Evolutionary conservation across 768 basidiomycete genomes (phyloP).

Genomic region (Hericium erinaceus): DNA sequence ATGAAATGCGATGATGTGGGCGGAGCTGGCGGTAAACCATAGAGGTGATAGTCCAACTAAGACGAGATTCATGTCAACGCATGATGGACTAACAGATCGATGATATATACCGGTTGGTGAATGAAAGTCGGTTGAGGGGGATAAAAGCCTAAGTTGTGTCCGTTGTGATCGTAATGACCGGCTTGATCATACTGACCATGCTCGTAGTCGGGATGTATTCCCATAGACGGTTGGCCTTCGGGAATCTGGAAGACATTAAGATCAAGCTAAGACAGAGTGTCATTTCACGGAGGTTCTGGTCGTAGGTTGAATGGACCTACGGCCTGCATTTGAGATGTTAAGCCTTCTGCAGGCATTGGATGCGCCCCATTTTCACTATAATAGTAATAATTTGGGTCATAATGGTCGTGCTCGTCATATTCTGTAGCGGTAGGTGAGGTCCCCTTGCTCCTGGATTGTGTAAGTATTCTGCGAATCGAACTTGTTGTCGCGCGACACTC

Average conservation of each 20-base stretch:
- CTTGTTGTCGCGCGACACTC: not conserved
- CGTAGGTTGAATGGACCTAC: constrained; percentile 14
- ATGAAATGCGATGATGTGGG: constrained; percentile 68
- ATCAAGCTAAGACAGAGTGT: constrained; percentile 7
- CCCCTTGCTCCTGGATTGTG: constrained; percentile 5
- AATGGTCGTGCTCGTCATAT: constrained; percentile 22
- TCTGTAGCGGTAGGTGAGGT: constrained; percentile 15
- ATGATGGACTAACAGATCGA: not conserved
- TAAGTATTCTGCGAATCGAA: not conserved
- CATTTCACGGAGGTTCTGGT: constrained; percentile 13
- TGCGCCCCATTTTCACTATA: constrained; percentile 15
- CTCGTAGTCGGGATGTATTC: constrained; percentile 27
- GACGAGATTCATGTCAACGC: not conserved
- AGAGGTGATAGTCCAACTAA: constrained; percentile 90
- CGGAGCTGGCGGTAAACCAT: constrained; percentile 60
- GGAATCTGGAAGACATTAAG: constrained; percentile 16
- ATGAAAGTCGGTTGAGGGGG: constrained; percentile 37
- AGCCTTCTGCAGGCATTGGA: constrained; percentile 17
- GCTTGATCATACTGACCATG: constrained; percentile 5
- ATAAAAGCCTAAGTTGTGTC: constrained; percentile 27
- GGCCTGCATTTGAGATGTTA: constrained; percentile 26
- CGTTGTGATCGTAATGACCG: not conserved
- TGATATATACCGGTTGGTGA: constrained; percentile 59
- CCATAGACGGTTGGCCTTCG: constrained; percentile 17
- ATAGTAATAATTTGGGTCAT: constrained; percentile 20